Evolutionary conservation across 345 rosid genomes (phyloP), one percentile per base, ranked within the genome.

Genomic region (Trapa incisa): DNA sequence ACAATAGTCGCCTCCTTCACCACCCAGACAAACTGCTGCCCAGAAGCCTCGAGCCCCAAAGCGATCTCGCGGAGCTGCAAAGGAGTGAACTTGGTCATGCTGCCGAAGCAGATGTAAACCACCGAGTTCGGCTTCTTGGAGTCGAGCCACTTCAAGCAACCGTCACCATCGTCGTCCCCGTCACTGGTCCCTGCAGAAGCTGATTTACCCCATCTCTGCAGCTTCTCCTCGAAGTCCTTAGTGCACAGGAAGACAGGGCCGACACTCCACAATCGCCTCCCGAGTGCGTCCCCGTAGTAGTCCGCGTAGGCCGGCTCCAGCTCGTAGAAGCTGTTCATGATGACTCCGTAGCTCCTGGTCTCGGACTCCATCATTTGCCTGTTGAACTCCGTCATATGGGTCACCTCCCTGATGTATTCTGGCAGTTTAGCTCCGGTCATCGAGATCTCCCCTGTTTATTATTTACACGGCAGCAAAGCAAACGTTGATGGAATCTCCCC

Each of bases 31-130:
- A 83, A 87, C 38, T 74, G 68, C 35, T 76, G 78, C 58, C 82
- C 79, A 6, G 94, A 82, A 61, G 80, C 72, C 42, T 87, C 83
- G 4, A 85, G 75, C 0, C 85, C 88, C n/a, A 61, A 8, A 5
- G 86, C 87, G 7, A 85, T 77, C 75, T 85, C 84, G 6, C 60
- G 68, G 10, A 84, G 73, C 69, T 83, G 80, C 16, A 69, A 41
- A 7, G 53, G 47, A 15, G 32, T 69, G 60, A 82, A 78, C 36
- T 60, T 72, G 1, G 75, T 61, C 64, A 73, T 29, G 52, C 78
- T 82, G 54, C 90, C 90, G 50, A 83, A 85, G 57, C 87, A 80
- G 36, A 86, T 42, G 72, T 84, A 86, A 39, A 86, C 57, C 2
- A 83, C 90, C 5, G 87, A 87, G 60, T 62, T 73, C 47, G 74